Percentiles rank a stretch among this genome's conserved stretches.
phyloP scores from a whole-genome alignment of 768 basidiomycete genomes.

The Boletellus ananiceps region DNA sequence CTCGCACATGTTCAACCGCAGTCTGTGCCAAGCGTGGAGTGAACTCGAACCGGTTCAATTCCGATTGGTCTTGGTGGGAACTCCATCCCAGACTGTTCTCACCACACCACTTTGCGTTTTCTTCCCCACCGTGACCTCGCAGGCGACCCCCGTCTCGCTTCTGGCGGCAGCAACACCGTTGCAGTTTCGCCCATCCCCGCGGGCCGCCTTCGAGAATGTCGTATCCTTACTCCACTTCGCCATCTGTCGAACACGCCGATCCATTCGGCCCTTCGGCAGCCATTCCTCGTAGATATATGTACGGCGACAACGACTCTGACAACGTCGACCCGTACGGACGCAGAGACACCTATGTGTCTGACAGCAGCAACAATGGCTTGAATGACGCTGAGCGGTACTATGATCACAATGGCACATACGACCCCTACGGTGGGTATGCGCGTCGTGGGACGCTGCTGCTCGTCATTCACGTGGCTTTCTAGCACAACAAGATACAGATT shows the following conservation, averaged over 20 bases:
- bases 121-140: slow-evolving; percentile 6
- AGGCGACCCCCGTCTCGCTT: slow-evolving; percentile 3
- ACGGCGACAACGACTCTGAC: slow-evolving; percentile 77
- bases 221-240: slow-evolving; percentile 55
- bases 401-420: slow-evolving; percentile 60
- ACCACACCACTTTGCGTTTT: slow-evolving; percentile 6
- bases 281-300: slow-evolving; percentile 41
- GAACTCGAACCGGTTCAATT: slow-evolving; percentile 22
- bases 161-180: slow-evolving; percentile 11
- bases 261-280: slow-evolving; percentile 51
- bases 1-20: too few species aligned
- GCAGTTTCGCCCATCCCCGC: slow-evolving; percentile 6
- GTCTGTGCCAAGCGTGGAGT: background rate
- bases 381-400: slow-evolving; percentile 49
- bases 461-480: slow-evolving; percentile 5
- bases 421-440: slow-evolving; percentile 50
- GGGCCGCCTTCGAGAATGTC: slow-evolving; percentile 30
- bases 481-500: slow-evolving; percentile 83
- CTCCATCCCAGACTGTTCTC: slow-evolving; percentile 9
- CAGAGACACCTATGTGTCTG: slow-evolving; percentile 67
- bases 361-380: slow-evolving; percentile 57
- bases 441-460: slow-evolving; percentile 4
- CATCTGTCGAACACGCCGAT: slow-evolving; percentile 60
- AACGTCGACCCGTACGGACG: slow-evolving; percentile 56
- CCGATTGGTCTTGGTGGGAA: slow-evolving; percentile 25